These are phyloP conservation scores for Plasmopara halstedii DNA, from an alignment of 352 stramenopile genomes.

Conservation along the genomic window DNA sequence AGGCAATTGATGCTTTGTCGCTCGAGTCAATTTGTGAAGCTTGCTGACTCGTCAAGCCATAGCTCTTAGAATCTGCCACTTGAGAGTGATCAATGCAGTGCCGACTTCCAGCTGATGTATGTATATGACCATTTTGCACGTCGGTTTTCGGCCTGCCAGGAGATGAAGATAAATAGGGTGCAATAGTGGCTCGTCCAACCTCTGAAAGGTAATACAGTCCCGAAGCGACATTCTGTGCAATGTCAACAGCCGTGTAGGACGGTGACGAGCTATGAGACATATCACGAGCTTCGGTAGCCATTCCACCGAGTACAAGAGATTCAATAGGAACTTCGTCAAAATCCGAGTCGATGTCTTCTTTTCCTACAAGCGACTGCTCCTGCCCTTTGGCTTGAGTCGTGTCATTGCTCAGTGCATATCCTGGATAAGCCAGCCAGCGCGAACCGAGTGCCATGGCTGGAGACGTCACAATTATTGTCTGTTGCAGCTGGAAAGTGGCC, in stretches of 20 bases:
- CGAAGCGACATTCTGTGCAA: slow-evolving; percentile 83
- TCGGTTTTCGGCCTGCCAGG: slow-evolving; percentile 27
- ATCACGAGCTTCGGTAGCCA: slow-evolving; percentile 16
- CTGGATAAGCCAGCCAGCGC: slow-evolving; percentile 66
- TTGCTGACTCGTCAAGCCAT: slow-evolving; percentile 1
- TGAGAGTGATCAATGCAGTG: slow-evolving; percentile 8
- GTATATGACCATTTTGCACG: slow-evolving; percentile 5
- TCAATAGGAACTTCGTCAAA: slow-evolving; percentile 35
- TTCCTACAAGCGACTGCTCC: slow-evolving; percentile 17
- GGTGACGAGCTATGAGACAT: slow-evolving; percentile 25
- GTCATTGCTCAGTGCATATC: slow-evolving; percentile 21
- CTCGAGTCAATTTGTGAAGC: slow-evolving; percentile 1
- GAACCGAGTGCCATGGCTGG: slow-evolving; percentile 56
- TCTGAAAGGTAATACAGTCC: slow-evolving; percentile 81
- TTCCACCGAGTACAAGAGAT: slow-evolving; percentile 30
- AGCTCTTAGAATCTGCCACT: slow-evolving; percentile 11
- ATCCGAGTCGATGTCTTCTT: slow-evolving; percentile 37
- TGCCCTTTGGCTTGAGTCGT: slow-evolving; percentile 6
- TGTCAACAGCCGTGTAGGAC: slow-evolving; percentile 67
- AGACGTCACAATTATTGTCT: slow-evolving; percentile 40
- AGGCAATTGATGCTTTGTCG: slow-evolving; percentile 9
- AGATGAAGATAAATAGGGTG: slow-evolving; percentile 64
- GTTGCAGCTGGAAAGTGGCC: slow-evolving; percentile 33
- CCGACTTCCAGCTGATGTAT: slow-evolving; percentile 9
- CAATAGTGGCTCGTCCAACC: slow-evolving; percentile 54